Evolutionary conservation across 495 filamentous ascomycete genomes (phyloP), one percentile per base, ranked within the genome.

Genomic region (Podospora sp.): DNA sequence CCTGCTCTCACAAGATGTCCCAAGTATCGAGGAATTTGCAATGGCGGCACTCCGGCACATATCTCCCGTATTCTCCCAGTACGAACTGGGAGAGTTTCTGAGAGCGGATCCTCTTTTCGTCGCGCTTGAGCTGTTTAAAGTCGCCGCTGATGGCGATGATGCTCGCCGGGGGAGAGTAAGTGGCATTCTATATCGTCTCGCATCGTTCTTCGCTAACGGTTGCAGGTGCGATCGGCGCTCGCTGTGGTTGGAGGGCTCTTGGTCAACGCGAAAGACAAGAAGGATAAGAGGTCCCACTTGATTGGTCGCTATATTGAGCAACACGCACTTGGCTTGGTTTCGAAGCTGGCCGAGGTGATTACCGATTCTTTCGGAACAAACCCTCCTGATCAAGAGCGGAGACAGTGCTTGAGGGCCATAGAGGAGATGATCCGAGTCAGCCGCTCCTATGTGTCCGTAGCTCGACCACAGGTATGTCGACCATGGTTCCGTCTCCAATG

Each of bases 311-410:
- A 96, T 76, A 87, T 98, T 53, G 90, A 96, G 63, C 83, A 84
- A 18, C 90, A 97, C 78, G 88, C 94, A 25, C 86, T 98, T 22
- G 94, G 92, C n/a, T 86, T 98, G 64, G 93, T 96, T 75, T 86
- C 89, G 20, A 87, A 90, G 55, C 87, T 98, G 64, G 89, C 91
- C 6, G 90, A 94, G 68, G 85, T 87, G 12, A 88, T 99, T 60
- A 96, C 92, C 71, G 91, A 93, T 72, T 82, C 83, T 16, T 76
- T 81, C 68, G 81, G 87, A 51, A 80, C 87, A 1, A 57, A 75
- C 25, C 64, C 73, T 5, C 75, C 77, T 4, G 75, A 88, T 25
- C 80, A 85, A 27, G 92, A 97, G 70, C 90, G 91, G 71, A 88
- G 84, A 59, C 84, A 92, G 57, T 91, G 89, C 64, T 80, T 99